Conservation (phyloP, 495 filamentous ascomycete species). For the Trypethelium eluteriae region DNA sequence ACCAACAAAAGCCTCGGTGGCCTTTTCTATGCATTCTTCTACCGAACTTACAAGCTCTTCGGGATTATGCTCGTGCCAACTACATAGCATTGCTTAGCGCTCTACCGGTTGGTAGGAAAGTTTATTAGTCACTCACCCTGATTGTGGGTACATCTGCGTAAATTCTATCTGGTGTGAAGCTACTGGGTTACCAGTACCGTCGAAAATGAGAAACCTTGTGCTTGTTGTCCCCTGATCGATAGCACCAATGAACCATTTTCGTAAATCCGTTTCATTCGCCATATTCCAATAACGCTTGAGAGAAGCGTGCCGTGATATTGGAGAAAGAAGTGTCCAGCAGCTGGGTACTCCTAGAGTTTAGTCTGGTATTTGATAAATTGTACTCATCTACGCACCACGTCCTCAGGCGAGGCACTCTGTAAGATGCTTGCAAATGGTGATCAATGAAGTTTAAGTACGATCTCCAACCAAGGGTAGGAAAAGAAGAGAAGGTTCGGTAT, state of each 20-base stretch:
- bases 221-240: conserved; percentile 91
- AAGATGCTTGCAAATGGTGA: no score
- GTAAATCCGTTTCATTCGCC: conserved; percentile 1
- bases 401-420: no score
- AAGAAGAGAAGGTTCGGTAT: no score
- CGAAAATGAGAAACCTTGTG: conserved; percentile 84
- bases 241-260: conserved; percentile 49
- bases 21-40: conserved; percentile 72
- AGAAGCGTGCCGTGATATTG: not conserved
- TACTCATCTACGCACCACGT: no score
- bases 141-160: conserved; percentile 73
- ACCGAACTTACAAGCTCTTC: conserved; percentile 70
- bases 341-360: no score
- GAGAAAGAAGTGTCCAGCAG: not conserved
- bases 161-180: conserved; percentile 87
- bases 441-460: no score
- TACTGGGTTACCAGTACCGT: conserved; percentile 66
- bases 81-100: conserved; percentile 32
- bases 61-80: conserved; percentile 91
- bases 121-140: conserved; percentile 56
- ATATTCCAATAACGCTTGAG: not conserved
- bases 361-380: no score
- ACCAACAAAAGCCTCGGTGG: conserved; percentile 61
- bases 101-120: conserved; percentile 12
- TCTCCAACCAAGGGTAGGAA: no score